phyloP scores from a whole-genome alignment of 2,329 filamentous ascomycete species.

The Phialophora chinensis region DNA sequence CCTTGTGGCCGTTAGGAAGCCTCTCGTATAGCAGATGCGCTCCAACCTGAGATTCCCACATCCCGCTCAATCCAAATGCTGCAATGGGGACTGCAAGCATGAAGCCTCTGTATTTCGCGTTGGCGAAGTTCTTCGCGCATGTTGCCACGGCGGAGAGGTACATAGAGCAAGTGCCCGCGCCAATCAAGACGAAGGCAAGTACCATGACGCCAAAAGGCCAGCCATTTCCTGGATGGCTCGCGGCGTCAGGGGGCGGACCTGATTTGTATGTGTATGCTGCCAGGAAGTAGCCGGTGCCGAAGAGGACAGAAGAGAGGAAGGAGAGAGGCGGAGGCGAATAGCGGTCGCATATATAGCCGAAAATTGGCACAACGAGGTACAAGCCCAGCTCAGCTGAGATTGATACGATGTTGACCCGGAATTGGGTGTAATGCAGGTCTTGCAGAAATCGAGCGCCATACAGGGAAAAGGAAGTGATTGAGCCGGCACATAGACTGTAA shows the following conservation, averaged over 20 bases:
- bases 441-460: constrained; percentile 91
- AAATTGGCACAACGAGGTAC: constrained; percentile 88
- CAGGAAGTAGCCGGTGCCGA: constrained; percentile 80
- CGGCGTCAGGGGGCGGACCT: constrained; percentile 58
- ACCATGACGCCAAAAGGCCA: constrained; percentile 86
- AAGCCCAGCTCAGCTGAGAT: constrained; percentile 86
- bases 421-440: constrained; percentile 83
- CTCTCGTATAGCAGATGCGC: constrained; percentile 76
- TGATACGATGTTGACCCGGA: constrained; percentile 88
- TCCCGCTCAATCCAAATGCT: constrained; percentile 88
- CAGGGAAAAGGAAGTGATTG: constrained; percentile 89
- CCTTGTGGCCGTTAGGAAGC: constrained; percentile 65
- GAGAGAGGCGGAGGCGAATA: constrained; percentile 80
- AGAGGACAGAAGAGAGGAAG: constrained; percentile 72
- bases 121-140: constrained; percentile 97
- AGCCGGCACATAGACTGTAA: constrained; percentile 76
- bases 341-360: constrained; percentile 91
- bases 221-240: constrained; percentile 56
- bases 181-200: constrained; percentile 80
- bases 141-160: constrained; percentile 92
- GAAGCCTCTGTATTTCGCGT: constrained; percentile 83
- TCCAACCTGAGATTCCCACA: constrained; percentile 93
- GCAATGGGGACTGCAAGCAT: constrained; percentile 91
- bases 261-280: constrained; percentile 78
- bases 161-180: constrained; percentile 83